These are phyloP conservation scores for Wolfiporia cocos DNA, from an alignment of 1,284 basidiomycete species.

Conservation along the genomic window DNA sequence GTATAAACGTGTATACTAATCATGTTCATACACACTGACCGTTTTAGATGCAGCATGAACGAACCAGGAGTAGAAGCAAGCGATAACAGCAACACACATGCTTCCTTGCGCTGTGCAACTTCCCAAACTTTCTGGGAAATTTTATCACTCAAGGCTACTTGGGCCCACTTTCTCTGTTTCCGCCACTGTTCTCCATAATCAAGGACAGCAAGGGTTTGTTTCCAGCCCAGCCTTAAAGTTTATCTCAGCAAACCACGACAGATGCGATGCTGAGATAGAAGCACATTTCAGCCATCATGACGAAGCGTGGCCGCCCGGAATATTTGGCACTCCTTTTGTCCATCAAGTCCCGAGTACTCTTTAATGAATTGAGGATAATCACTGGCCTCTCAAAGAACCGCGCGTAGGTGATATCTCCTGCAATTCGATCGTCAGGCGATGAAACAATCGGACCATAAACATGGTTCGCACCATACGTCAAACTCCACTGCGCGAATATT, in stretches of 20 bases:
- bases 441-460: neutral
- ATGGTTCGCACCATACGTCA: neutral
- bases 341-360: neutral
- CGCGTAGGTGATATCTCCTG: neutral
- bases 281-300: neutral
- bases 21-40: slow-evolving; percentile 1
- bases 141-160: slow-evolving; percentile 15
- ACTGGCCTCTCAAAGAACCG: neutral
- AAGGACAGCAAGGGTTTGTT: too few relatives aligned
- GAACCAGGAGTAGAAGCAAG: slow-evolving; percentile 13
- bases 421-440: neutral
- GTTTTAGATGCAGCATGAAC: slow-evolving; percentile 12
- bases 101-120: slow-evolving; percentile 12
- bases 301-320: neutral
- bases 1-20: too few relatives aligned
- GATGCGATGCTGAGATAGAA: too few relatives aligned
- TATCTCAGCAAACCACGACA: too few relatives aligned
- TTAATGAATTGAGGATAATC: neutral
- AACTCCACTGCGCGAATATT: neutral
- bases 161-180: slow-evolving; percentile 17
- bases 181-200: slow-evolving; percentile 16
- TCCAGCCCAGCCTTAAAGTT: too few relatives aligned
- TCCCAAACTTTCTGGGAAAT: slow-evolving; percentile 9
- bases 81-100: slow-evolving; percentile 11
- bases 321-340: neutral